phyloP scores from a whole-genome alignment of 805 yeast species.

The Jamesozyma hellenica region DNA sequence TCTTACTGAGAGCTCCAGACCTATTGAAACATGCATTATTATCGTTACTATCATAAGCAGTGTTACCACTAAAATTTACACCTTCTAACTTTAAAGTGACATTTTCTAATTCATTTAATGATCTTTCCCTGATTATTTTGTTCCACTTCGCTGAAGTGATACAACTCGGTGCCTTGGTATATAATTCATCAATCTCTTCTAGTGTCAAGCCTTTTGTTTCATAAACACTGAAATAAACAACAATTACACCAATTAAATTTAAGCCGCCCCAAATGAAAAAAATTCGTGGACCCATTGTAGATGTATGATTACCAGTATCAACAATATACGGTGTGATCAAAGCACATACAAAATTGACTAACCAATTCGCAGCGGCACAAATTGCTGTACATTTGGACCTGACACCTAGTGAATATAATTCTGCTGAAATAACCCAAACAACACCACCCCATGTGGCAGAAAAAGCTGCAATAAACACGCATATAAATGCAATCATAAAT shows the following conservation, averaged over 20 bases:
- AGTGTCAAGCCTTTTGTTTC: conserved; percentile 73
- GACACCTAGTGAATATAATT: conserved; percentile 58
- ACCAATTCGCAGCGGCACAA: conserved; percentile 72
- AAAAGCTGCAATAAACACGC: conserved; percentile 64
- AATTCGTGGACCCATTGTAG: conserved; percentile 59
- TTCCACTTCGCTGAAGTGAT: conserved; percentile 39
- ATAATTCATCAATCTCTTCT: conserved; percentile 75
- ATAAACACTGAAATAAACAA: conserved; percentile 58
- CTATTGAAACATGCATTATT: no score
- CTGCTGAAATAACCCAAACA: conserved; percentile 63
- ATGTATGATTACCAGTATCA: conserved; percentile 57
- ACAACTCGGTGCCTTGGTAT: conserved; percentile 49
- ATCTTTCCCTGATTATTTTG: conserved; percentile 11
- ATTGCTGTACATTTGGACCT: conserved; percentile 70
- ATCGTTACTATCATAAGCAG: no score
- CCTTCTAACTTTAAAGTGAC: no score
- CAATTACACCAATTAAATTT: conserved; percentile 47
- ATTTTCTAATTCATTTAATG: not conserved
- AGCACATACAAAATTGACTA: conserved; percentile 67
- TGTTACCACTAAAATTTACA: no score
- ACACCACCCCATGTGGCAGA: conserved; percentile 81
- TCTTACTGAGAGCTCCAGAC: no score
- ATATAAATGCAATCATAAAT: conserved; percentile 53
- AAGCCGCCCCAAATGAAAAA: conserved; percentile 76
- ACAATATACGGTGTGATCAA: conserved; percentile 65